A percentile compares a stretch with the other conserved stretches of the same genome.
Evolutionary conservation across 306 rosid species (phyloP).

Genomic region (Trifolium fragiferum): DNA sequence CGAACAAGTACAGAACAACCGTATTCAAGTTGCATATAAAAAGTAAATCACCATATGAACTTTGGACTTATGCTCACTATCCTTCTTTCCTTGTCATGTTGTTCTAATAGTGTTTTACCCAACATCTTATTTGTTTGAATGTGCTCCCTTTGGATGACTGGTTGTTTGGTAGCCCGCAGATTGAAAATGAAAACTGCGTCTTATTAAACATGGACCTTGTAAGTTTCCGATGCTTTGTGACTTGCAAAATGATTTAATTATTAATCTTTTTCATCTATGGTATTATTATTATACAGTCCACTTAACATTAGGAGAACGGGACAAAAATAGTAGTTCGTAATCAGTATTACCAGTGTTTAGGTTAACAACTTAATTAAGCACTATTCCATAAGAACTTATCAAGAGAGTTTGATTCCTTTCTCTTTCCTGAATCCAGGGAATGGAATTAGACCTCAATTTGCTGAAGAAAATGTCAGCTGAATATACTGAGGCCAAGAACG

Average conservation of each 20-base stretch:
- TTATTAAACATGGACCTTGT: conserved; percentile 91
- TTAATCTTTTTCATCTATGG: neutral
- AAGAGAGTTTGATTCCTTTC: neutral
- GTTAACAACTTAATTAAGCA: neutral
- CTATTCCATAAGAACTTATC: no score
- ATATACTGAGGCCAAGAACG: conserved; percentile 69
- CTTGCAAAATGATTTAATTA: conserved; percentile 9
- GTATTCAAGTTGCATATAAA: conserved; percentile 63
- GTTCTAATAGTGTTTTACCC: conserved; percentile 11
- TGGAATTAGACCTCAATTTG: conserved; percentile 56
- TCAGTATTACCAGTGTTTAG: neutral
- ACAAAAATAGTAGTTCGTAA: neutral
- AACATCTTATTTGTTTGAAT: conserved; percentile 35
- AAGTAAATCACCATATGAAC: conserved; percentile 48
- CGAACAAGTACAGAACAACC: conserved; percentile 72
- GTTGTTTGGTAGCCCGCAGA: conserved; percentile 54
- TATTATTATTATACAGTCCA: neutral
- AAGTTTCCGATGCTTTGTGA: conserved; percentile 41
- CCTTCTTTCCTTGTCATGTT: conserved; percentile 28
- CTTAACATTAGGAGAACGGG: conserved; percentile 6
- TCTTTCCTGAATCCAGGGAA: conserved; percentile 53
- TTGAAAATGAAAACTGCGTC: conserved; percentile 59
- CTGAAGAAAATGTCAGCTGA: conserved; percentile 73
- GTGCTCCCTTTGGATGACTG: conserved; percentile 51
- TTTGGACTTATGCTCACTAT: conserved; percentile 8